Conservation (phyloP, 768 basidiomycete genomes). For the Xerocomellus intermedius region DNA sequence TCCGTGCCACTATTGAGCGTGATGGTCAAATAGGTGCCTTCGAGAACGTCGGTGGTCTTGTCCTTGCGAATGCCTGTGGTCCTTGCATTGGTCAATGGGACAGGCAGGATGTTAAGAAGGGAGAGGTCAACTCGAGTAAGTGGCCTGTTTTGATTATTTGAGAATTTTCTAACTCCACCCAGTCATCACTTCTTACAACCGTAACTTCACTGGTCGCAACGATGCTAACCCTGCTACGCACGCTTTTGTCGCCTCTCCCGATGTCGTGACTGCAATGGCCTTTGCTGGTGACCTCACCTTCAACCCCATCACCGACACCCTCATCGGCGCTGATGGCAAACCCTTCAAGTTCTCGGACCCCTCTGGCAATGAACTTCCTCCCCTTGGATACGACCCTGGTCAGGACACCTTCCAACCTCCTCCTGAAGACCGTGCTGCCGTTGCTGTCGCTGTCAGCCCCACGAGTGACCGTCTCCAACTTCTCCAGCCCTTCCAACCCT, state of each 20-base stretch:
- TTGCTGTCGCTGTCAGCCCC: conserved; percentile 84
- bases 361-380: conserved; percentile 88
- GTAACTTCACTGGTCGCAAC: conserved; percentile 99
- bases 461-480: conserved; percentile 89
- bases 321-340: conserved; percentile 90
- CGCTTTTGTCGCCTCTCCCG: conserved; percentile 91
- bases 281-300: conserved; percentile 94
- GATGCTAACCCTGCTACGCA: conserved; percentile 99
- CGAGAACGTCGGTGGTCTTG: conserved; percentile 85
- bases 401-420: conserved; percentile 97
- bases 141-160: conserved; percentile 6
- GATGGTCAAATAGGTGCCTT: conserved; percentile 91
- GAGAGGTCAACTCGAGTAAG: conserved; percentile 92
- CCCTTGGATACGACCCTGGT: conserved; percentile 94
- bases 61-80: conserved; percentile 98
- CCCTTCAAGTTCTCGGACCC: conserved; percentile 97
- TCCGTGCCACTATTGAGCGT: conserved; percentile 95
- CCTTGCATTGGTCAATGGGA: conserved; percentile 99
- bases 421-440: conserved; percentile 77
- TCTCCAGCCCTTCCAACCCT: conserved; percentile 83
- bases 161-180: neutral
- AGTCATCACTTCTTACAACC: conserved; percentile 99
- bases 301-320: conserved; percentile 92
- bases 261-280: conserved; percentile 94
- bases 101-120: conserved; percentile 94